phyloP scores from a whole-genome alignment of 169 alveolate species.

The Cryptosporidium ryanae region DNA sequence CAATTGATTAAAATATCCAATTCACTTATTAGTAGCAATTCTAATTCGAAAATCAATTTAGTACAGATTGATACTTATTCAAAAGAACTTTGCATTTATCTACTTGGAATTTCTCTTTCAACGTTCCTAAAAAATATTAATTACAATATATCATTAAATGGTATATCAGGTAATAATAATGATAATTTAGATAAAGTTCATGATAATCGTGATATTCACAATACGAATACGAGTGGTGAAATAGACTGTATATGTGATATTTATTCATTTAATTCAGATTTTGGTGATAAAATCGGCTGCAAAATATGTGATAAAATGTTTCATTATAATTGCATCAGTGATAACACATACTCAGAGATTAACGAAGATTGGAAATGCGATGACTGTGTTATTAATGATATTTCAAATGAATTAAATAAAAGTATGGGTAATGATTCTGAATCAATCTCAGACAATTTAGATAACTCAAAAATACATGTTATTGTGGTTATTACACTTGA shows the following conservation, averaged over 20 bases:
- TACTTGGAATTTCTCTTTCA: constrained; percentile 46
- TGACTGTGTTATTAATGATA: constrained; percentile 16
- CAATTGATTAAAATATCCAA: constrained; percentile 55
- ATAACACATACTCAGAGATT: constrained; percentile 20
- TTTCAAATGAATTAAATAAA: constrained; percentile 20
- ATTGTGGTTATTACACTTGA: constrained; percentile 13
- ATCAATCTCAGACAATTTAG: not conserved
- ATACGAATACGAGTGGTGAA: not conserved
- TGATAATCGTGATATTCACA: not conserved
- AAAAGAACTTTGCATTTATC: constrained; percentile 45
- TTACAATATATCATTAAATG: not conserved
- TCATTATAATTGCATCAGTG: constrained; percentile 22
- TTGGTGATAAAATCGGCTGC: not conserved
- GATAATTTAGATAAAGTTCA: not conserved
- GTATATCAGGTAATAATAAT: constrained; percentile 1
- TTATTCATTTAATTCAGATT: not conserved
- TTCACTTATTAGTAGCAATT: constrained; percentile 7
- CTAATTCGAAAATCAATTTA: not conserved
- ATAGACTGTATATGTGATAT: constrained; percentile 14
- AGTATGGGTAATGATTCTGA: not conserved
- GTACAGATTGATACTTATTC: constrained; percentile 23
- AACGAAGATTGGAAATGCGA: constrained; percentile 57
- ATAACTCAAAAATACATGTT: constrained; percentile 15
- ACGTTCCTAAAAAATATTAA: constrained; percentile 8
- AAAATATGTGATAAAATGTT: constrained; percentile 13